These are phyloP conservation scores for Schwanniomyces vanrijiae DNA, from an alignment of 805 yeast species.

Conservation along the genomic window DNA sequence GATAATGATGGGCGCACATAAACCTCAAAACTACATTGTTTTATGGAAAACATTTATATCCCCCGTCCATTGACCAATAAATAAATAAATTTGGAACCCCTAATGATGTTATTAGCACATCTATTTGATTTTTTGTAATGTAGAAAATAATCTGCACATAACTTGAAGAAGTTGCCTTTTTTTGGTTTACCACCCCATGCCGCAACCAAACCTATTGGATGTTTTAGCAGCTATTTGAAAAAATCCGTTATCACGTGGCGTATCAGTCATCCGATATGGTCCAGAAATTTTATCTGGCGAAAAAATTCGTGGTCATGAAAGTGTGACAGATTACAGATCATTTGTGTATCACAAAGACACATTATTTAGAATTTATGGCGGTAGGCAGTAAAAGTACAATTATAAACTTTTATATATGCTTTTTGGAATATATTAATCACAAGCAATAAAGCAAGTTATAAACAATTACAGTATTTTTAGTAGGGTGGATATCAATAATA, in stretches of 20 bases:
- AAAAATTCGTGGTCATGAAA: background rate
- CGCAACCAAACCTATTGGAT: background rate
- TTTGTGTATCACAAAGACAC: background rate
- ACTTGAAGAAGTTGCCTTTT: too few species aligned
- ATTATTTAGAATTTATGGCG: background rate
- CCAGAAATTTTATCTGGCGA: slow-evolving; percentile 1
- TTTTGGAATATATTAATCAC: background rate
- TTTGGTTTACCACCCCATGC: background rate
- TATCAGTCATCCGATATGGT: background rate
- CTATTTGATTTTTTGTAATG: too few species aligned
- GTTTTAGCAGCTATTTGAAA: background rate
- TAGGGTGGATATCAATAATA: background rate
- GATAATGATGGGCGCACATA: too few species aligned
- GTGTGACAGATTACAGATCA: background rate
- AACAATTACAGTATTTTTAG: background rate
- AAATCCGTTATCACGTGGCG: background rate
- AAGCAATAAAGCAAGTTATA: background rate
- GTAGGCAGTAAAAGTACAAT: background rate
- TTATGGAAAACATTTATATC: too few species aligned
- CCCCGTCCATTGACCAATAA: too few species aligned
- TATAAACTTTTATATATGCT: background rate
- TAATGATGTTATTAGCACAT: too few species aligned
- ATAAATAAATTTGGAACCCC: too few species aligned
- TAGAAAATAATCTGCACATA: too few species aligned
- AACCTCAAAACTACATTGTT: too few species aligned